phyloP scores from a whole-genome alignment of 441 rosid species.

The Euphorbia schlechtendalii region DNA sequence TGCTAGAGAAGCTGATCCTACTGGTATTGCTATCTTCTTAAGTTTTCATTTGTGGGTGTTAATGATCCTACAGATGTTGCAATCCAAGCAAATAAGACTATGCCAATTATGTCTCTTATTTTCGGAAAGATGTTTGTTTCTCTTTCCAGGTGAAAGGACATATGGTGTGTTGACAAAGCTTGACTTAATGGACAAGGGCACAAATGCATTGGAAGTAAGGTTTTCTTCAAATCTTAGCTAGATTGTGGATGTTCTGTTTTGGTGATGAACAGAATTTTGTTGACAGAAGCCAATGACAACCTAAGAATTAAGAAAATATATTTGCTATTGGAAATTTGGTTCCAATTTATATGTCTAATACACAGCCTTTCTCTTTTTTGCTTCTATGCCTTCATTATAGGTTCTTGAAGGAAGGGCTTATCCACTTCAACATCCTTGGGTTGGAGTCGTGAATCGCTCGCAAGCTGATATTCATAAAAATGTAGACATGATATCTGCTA shows the following conservation, averaged over 20 bases:
- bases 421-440: conserved; percentile 66
- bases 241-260: not conserved
- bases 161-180: conserved; percentile 91
- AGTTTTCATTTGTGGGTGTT: not conserved
- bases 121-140: conserved; percentile 5
- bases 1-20: conserved; percentile 69
- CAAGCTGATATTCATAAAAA: conserved; percentile 70
- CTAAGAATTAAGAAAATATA: not conserved
- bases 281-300: not conserved
- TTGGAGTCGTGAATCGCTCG: conserved; percentile 71
- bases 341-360: not conserved
- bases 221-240: conserved; percentile 10
- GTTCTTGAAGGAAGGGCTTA: conserved; percentile 72
- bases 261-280: not conserved
- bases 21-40: conserved; percentile 31
- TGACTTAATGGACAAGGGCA: conserved; percentile 97
- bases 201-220: conserved; percentile 71
- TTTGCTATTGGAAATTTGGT: not conserved
- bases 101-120: not conserved
- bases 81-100: too few relatives aligned
- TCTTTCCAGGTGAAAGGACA: conserved; percentile 71
- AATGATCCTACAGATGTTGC: not conserved
- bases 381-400: conserved; percentile 24
- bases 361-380: conserved; percentile 5
- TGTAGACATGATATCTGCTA: conserved; percentile 59